Evolutionary conservation across 2,329 filamentous ascomycete species (phyloP).

Genomic region (Paradendryphiella salina): DNA sequence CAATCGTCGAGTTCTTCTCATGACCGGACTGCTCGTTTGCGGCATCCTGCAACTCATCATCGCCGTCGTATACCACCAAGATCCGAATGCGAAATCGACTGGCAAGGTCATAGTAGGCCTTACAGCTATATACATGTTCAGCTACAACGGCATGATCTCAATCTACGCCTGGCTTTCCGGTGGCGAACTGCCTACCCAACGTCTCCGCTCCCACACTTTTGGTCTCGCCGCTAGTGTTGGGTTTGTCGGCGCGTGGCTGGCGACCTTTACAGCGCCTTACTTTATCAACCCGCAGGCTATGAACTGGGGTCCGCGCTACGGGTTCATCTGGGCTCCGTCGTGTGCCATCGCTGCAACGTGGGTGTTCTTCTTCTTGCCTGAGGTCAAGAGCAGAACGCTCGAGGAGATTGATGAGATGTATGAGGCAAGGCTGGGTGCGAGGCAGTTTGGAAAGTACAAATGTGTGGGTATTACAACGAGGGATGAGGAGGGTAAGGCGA

Average conservation of each 20-base stretch:
- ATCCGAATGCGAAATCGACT: constrained; percentile 42
- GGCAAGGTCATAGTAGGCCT: constrained; percentile 58
- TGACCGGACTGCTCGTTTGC: constrained; percentile 56
- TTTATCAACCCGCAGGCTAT: constrained; percentile 61
- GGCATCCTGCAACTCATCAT: constrained; percentile 60
- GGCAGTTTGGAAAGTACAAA: constrained; percentile 50
- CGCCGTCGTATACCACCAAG: constrained; percentile 56
- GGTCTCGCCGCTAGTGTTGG: constrained; percentile 58
- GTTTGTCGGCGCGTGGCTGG: constrained; percentile 59
- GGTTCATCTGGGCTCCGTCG: constrained; percentile 59
- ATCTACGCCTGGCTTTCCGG: constrained; percentile 62
- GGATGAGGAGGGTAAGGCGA: constrained; percentile 14
- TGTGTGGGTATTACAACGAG: constrained; percentile 27
- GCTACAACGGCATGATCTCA: constrained; percentile 59
- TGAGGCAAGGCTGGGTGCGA: constrained; percentile 48
- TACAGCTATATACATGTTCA: constrained; percentile 58
- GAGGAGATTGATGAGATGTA: constrained; percentile 62
- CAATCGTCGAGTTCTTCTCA: constrained; percentile 58
- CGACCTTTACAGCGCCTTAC: constrained; percentile 62
- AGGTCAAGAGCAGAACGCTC: constrained; percentile 58
- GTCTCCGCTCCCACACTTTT: constrained; percentile 61
- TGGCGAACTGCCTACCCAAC: constrained; percentile 61
- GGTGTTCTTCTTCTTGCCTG: constrained; percentile 55
- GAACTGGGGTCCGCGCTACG: constrained; percentile 62
- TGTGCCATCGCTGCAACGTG: constrained; percentile 39